Evolutionary conservation across 495 filamentous ascomycete species (phyloP).

Genomic region (Aspergillus indologenus): DNA sequence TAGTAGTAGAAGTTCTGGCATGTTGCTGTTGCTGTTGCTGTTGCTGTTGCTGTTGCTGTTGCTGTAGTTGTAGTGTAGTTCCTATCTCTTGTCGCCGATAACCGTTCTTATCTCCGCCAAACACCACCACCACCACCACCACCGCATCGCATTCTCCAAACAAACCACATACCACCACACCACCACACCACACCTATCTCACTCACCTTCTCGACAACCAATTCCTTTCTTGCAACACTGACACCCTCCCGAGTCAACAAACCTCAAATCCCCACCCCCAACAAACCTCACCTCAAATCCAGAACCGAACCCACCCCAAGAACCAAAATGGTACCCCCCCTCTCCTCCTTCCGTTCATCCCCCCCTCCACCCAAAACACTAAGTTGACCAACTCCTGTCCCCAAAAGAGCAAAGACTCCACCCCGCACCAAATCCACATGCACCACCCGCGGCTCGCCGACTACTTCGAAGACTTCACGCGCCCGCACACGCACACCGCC

Average conservation of each 20-base stretch:
- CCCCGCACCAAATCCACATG: slow-evolving; percentile 86
- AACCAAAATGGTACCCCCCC: slow-evolving; percentile 23
- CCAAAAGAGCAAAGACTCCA: slow-evolving; percentile 87
- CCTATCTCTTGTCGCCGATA: background rate
- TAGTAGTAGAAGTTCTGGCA: too few relatives aligned
- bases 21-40: too few relatives aligned
- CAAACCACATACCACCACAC: background rate
- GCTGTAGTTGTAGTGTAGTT: too few relatives aligned
- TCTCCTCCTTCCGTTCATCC: background rate
- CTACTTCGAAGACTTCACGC: slow-evolving; percentile 81
- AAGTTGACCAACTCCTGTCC: slow-evolving; percentile 15
- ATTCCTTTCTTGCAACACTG: too few relatives aligned
- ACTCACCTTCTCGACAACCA: too few relatives aligned
- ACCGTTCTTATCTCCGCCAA: background rate
- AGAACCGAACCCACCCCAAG: too few relatives aligned
- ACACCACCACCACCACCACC: background rate
- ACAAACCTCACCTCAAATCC: too few relatives aligned
- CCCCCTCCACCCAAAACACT: background rate
- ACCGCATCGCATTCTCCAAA: background rate
- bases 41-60: too few relatives aligned
- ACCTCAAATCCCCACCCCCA: background rate
- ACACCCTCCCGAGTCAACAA: background rate
- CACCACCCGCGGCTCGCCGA: slow-evolving; percentile 75
- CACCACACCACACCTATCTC: background rate
- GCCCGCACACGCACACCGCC: slow-evolving; percentile 35